A percentile compares a stretch with the other conserved stretches of the same genome.
Conservation (phyloP, 371 early-diverging fungal species). For the Mortierella sp. region DNA sequence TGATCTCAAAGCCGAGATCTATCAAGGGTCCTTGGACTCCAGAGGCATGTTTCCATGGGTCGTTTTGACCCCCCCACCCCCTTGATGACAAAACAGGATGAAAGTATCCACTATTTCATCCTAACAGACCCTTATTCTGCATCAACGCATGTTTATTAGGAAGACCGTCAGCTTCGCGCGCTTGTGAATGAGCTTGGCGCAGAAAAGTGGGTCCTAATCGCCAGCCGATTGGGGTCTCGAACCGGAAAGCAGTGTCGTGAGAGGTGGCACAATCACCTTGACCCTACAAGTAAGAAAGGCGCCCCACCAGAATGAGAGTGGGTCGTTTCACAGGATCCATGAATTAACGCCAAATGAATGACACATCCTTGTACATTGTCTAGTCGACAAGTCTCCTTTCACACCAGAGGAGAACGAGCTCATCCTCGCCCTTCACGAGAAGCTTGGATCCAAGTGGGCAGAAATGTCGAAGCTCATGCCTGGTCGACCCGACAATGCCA, state of each 20-base stretch:
- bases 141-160: conserved; percentile 10
- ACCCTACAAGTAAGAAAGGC: conserved; percentile 42
- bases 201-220: conserved; percentile 56
- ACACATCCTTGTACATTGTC: not conserved
- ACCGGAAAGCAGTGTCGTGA: conserved; percentile 57
- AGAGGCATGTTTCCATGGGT: conserved; percentile 40
- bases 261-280: conserved; percentile 55
- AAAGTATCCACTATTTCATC: not conserved
- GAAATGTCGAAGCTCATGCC: conserved; percentile 57
- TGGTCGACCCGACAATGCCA: conserved; percentile 55
- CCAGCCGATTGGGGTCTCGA: conserved; percentile 48
- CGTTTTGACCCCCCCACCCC: not conserved
- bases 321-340: too few relatives aligned
- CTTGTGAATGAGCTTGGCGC: conserved; percentile 52
- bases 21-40: conserved; percentile 58
- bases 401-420: conserved; percentile 51
- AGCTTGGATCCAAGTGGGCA: conserved; percentile 56
- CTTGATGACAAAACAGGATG: not conserved
- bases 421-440: conserved; percentile 47
- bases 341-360: too few relatives aligned
- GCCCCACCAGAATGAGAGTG: too few relatives aligned
- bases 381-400: conserved; percentile 56
- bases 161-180: conserved; percentile 44
- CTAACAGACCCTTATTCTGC: too few relatives aligned
- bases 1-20: conserved; percentile 52